Percentiles rank a stretch among this genome's conserved stretches.
These are phyloP conservation scores for Curvularia eragrostidis DNA, from an alignment of 2,329 filamentous ascomycete species.

Conservation along the genomic window DNA sequence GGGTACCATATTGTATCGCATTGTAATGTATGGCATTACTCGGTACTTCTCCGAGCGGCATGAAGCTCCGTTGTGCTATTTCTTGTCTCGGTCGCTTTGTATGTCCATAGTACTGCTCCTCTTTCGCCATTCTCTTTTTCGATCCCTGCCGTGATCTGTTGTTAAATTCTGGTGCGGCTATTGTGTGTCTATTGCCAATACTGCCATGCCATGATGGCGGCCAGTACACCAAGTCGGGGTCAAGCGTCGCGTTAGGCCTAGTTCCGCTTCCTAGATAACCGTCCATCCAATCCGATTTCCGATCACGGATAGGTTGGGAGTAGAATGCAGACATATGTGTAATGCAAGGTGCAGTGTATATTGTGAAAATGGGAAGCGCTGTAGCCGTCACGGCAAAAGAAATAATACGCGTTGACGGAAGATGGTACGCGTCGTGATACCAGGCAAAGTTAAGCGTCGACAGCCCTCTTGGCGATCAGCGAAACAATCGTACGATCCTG, in stretches of 20 bases:
- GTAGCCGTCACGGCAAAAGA: background rate
- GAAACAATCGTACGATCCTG: background rate
- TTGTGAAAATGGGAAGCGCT: background rate
- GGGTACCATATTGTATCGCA: conserved; percentile 14
- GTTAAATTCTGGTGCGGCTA: background rate
- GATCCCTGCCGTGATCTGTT: background rate
- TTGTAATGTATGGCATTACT: background rate
- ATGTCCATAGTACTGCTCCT: background rate
- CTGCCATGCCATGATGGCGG: background rate
- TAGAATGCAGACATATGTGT: background rate
- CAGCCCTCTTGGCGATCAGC: background rate
- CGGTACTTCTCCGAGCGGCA: background rate
- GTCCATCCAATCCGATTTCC: background rate
- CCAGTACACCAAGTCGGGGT: background rate
- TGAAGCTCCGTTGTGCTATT: background rate
- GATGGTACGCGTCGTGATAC: background rate
- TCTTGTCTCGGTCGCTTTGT: conserved; percentile 3
- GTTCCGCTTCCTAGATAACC: background rate
- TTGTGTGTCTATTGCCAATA: conserved; percentile 3
- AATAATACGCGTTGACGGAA: background rate
- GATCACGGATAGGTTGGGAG: background rate
- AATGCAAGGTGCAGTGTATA: background rate
- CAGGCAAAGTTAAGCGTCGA: background rate
- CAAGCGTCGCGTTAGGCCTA: background rate
- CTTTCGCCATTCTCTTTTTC: conserved; percentile 20